Evolutionary conservation across 306 rosid genomes (phyloP).

Genomic region (Betula pendula): DNA sequence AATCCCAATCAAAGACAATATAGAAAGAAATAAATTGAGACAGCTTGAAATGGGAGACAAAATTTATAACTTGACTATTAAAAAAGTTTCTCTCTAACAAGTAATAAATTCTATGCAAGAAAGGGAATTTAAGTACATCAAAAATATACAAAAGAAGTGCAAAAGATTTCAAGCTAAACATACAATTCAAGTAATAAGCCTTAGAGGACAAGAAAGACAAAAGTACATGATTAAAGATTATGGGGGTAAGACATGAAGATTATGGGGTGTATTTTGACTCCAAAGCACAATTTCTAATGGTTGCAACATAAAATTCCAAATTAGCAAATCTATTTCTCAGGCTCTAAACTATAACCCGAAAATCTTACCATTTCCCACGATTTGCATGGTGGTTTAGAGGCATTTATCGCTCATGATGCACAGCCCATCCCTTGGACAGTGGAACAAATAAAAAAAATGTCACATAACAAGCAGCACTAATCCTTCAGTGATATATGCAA

Average conservation of each 20-base stretch:
- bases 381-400: constrained; percentile 16
- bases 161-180: neutral
- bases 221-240: neutral
- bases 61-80: neutral
- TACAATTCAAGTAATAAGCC: neutral
- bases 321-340: constrained; percentile 7
- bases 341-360: constrained; percentile 9
- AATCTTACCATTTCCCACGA: constrained; percentile 29
- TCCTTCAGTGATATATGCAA: constrained; percentile 47
- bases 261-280: neutral
- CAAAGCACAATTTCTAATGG: neutral
- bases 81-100: neutral
- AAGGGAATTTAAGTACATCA: neutral
- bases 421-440: constrained; percentile 8
- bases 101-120: neutral
- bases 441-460: constrained; percentile 16
- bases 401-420: neutral
- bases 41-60: neutral
- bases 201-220: neutral
- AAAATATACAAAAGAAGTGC: neutral
- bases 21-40: neutral
- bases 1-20: neutral
- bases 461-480: constrained; percentile 21
- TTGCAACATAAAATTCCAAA: constrained; percentile 20
- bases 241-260: neutral